Evolutionary conservation across 768 basidiomycete genomes (phyloP).

Genomic region (Suillus fuscotomentosus): DNA sequence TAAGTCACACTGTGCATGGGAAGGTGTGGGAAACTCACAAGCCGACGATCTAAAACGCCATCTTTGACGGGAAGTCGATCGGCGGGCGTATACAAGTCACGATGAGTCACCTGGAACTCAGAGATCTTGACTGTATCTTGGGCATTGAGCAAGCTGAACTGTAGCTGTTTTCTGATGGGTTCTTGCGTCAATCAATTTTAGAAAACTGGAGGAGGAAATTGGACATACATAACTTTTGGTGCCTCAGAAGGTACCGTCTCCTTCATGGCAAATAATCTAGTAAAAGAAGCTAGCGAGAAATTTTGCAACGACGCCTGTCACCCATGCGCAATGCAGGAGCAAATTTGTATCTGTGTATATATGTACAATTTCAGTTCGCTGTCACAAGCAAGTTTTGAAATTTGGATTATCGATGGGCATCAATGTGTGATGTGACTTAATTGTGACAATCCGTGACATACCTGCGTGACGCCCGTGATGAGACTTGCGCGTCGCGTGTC

Average conservation of each 20-base stretch:
- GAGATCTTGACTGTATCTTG: conserved; percentile 96
- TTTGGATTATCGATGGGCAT: background rate
- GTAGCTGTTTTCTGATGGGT: conserved; percentile 79
- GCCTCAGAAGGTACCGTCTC: conserved; percentile 76
- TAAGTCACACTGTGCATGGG: background rate
- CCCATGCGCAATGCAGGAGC: background rate
- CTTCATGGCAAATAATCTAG: conserved; percentile 49
- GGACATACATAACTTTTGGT: conserved; percentile 76
- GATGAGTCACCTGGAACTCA: conserved; percentile 93
- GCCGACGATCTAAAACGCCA: conserved; percentile 89
- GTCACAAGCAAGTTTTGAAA: background rate
- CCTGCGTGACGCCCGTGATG: conserved; percentile 37
- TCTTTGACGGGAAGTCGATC: conserved; percentile 85
- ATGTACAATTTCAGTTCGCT: background rate
- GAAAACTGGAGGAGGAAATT: background rate
- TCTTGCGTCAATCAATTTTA: conserved; percentile 9
- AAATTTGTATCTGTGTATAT: background rate
- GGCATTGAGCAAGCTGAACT: conserved; percentile 91
- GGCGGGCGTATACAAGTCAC: conserved; percentile 84
- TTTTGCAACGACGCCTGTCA: background rate
- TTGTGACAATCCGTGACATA: conserved; percentile 30
- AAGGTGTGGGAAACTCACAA: conserved; percentile 50
- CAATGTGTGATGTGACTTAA: conserved; percentile 3
- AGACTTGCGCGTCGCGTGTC: conserved; percentile 64
- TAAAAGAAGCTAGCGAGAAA: background rate